Evolutionary conservation across 345 rosid species (phyloP).

Genomic region (Dipteronia dyeriana): DNA sequence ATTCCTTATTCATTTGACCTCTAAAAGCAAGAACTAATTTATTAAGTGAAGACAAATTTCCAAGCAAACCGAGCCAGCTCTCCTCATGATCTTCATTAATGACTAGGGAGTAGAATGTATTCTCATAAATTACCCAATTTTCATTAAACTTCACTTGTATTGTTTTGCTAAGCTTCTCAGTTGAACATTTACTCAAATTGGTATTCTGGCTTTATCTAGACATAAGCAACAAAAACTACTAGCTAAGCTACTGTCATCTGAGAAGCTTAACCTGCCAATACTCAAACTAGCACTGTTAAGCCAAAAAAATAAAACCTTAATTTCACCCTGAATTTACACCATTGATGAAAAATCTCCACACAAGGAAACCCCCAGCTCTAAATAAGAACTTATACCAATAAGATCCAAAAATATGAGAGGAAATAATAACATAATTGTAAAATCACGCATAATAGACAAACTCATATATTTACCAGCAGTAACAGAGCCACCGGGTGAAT

Average conservation of each 20-base stretch:
- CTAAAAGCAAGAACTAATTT: no score
- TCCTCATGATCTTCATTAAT: no score
- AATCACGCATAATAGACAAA: not conserved
- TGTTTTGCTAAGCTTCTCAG: not conserved
- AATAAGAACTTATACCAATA: not conserved
- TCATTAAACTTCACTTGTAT: not conserved
- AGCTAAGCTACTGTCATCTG: not conserved
- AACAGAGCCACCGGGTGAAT: slow-evolving; percentile 93
- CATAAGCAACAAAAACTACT: not conserved
- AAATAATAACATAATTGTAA: not conserved
- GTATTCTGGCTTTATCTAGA: not conserved
- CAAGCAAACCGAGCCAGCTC: no score
- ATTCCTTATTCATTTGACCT: no score
- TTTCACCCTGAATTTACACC: not conserved
- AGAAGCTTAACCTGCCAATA: not conserved
- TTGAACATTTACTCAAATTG: not conserved
- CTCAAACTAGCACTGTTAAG: no score
- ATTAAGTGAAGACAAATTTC: no score
- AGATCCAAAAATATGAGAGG: not conserved
- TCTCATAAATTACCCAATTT: not conserved
- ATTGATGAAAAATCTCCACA: not conserved
- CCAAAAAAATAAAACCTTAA: not conserved
- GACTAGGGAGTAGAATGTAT: not conserved
- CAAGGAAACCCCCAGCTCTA: not conserved
- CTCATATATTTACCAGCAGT: slow-evolving; percentile 63